A percentile compares a stretch with the other conserved stretches of the same genome.
Conservation (phyloP, 805 yeast genomes). For the Cyberlindnera amylophila region DNA sequence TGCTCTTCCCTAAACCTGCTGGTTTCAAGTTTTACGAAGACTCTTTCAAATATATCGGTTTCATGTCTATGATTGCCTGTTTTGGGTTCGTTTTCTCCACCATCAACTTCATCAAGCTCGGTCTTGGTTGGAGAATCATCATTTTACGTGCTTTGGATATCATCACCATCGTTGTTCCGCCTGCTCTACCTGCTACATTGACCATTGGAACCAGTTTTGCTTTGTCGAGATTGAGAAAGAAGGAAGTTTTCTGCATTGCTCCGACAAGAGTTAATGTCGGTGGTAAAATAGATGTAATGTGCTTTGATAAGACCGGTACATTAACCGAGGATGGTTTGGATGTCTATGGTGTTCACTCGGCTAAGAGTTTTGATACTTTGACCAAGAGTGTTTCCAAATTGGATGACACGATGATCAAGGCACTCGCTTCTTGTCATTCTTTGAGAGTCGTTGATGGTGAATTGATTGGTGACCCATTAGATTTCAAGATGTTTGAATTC, state of each 20-base stretch:
- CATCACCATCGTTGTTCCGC: constrained; percentile 96
- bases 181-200: constrained; percentile 95
- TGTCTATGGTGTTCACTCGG: constrained; percentile 62
- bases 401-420: constrained; percentile 34
- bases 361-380: constrained; percentile 29
- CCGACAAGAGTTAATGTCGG: constrained; percentile 96
- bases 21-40: constrained; percentile 93
- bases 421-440: constrained; percentile 74
- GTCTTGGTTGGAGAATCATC: constrained; percentile 65
- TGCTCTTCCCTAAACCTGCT: constrained; percentile 93
- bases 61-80: constrained; percentile 82
- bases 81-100: constrained; percentile 84
- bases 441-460: constrained; percentile 74
- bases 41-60: constrained; percentile 93
- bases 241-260: constrained; percentile 80
- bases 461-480: constrained; percentile 90
- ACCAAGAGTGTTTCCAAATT: constrained; percentile 21
- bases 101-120: constrained; percentile 72
- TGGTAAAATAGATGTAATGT: constrained; percentile 84
- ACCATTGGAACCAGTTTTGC: constrained; percentile 97
- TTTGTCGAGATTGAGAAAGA: constrained; percentile 62
- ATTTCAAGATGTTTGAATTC: constrained; percentile 88
- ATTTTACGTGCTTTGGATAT: constrained; percentile 87
- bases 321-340: constrained; percentile 95
- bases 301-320: constrained; percentile 97